A percentile compares a stretch with the other conserved stretches of the same genome.
These are phyloP conservation scores for Phytophthora sojae DNA, from an alignment of 352 stramenopile genomes.

Conservation along the genomic window DNA sequence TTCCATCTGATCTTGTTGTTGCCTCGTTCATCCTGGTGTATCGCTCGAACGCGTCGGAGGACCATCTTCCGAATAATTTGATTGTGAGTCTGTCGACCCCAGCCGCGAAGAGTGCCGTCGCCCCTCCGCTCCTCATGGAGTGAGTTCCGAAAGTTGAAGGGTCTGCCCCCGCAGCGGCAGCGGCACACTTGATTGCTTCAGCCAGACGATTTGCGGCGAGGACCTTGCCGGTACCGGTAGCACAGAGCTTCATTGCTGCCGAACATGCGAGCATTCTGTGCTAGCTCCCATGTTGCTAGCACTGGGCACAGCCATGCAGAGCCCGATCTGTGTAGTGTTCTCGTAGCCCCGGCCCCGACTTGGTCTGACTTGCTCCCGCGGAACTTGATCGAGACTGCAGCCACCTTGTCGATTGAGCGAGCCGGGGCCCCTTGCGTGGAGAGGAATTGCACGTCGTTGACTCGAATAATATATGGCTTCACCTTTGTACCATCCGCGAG, in stretches of 20 bases:
- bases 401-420: neutral
- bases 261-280: neutral
- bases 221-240: neutral
- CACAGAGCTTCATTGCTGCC: neutral
- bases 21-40: neutral
- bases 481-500: conserved; percentile 1
- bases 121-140: neutral
- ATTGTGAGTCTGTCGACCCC: neutral
- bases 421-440: neutral
- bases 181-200: neutral
- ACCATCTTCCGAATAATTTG: neutral
- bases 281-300: conserved; percentile 3
- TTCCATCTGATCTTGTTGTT: neutral
- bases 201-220: neutral
- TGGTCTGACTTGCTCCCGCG: conserved; percentile 18
- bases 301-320: conserved; percentile 19
- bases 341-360: neutral
- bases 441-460: neutral
- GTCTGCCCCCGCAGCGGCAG: neutral
- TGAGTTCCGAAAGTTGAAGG: neutral
- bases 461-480: conserved; percentile 14
- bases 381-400: conserved; percentile 11
- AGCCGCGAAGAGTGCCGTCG: neutral
- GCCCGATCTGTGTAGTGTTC: conserved; percentile 8
- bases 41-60: neutral